These are phyloP conservation scores for Heliamphora exappendiculata DNA, from an alignment of 148 eudicot genomes.

Conservation along the genomic window DNA sequence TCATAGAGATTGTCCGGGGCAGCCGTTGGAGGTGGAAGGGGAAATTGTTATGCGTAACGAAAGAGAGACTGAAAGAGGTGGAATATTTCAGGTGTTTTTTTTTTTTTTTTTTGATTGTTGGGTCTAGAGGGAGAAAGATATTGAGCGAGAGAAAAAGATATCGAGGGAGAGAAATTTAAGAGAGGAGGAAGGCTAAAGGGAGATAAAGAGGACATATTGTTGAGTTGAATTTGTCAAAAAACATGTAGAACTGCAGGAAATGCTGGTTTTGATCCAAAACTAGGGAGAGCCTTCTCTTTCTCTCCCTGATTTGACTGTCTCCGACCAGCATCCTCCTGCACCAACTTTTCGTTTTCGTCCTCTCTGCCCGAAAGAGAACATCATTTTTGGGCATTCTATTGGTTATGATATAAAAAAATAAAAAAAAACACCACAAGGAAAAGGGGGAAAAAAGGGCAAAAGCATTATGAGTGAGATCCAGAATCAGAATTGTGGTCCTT, in stretches of 20 bases:
- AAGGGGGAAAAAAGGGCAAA: background rate
- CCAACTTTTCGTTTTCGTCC: background rate
- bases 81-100: background rate
- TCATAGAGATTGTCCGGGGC: background rate
- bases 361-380: background rate
- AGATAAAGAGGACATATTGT: background rate
- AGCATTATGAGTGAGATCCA: conserved; percentile 8
- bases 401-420: background rate
- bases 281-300: conserved; percentile 13
- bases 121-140: conserved; percentile 8
- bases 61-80: background rate
- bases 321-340: conserved; percentile 5
- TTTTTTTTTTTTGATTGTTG: conserved; percentile 20
- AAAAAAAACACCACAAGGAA: no score
- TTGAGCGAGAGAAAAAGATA: background rate
- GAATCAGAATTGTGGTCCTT: conserved; percentile 22
- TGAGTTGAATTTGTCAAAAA: background rate
- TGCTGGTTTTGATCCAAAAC: conserved; percentile 17
- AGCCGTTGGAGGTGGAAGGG: background rate
- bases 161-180: background rate
- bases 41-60: background rate
- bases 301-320: conserved; percentile 18
- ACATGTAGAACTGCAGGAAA: conserved; percentile 27
- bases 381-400: background rate
- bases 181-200: background rate